Percentiles rank a stretch among this genome's conserved stretches.
Evolutionary conservation across 768 basidiomycete species (phyloP).

Genomic region (Phallus indusiatus): DNA sequence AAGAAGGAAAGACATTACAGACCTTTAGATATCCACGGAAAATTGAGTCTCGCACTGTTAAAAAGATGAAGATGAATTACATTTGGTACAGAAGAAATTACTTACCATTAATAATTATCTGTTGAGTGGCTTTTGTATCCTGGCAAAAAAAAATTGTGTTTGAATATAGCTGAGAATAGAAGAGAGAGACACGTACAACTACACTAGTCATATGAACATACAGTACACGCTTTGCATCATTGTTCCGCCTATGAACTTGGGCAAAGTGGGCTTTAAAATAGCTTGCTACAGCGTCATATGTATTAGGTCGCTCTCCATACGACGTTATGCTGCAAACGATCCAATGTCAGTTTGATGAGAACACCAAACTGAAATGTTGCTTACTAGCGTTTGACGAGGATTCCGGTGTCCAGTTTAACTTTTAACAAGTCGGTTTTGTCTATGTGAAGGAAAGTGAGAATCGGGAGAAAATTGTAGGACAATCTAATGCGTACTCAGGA

Average conservation of each 20-base stretch:
- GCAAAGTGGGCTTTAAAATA: conserved; percentile 84
- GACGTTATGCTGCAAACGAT: conserved; percentile 54
- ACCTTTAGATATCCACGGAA: conserved; percentile 65
- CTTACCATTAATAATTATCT: conserved; percentile 65
- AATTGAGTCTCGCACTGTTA: conserved; percentile 60
- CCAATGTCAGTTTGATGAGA: conserved; percentile 2
- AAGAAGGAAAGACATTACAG: not conserved
- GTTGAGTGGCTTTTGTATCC: conserved; percentile 79
- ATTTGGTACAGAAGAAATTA: conserved; percentile 5
- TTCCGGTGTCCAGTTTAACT: conserved; percentile 59
- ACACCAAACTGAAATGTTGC: conserved; percentile 21
- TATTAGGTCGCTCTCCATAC: conserved; percentile 63
- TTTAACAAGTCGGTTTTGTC: conserved; percentile 72
- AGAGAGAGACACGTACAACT: conserved; percentile 37
- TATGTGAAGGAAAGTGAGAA: conserved; percentile 17
- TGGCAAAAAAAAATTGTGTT: conserved; percentile 18
- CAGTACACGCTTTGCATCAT: conserved; percentile 55
- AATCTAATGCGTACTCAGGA: conserved; percentile 35
- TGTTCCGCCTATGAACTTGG: conserved; percentile 62
- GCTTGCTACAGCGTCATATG: conserved; percentile 57
- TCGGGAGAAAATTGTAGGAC: not conserved
- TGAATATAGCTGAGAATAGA: conserved; percentile 11
- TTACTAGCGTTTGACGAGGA: conserved; percentile 68
- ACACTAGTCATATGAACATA: conserved; percentile 76
- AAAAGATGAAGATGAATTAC: conserved; percentile 1